These are phyloP conservation scores for Eucalyptus cloeziana DNA, from an alignment of 345 rosid species.

Conservation along the genomic window DNA sequence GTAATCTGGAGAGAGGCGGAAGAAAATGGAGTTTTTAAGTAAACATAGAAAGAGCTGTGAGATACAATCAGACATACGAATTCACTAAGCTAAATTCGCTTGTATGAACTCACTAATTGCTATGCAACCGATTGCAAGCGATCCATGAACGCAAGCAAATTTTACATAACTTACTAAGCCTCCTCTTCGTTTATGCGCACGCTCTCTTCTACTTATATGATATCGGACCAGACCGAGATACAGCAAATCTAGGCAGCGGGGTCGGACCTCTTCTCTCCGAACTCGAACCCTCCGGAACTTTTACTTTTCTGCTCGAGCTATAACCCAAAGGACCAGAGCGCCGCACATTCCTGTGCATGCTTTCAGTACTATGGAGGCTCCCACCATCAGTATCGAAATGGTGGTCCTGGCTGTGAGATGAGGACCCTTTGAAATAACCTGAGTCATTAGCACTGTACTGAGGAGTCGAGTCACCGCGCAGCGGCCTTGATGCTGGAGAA, in stretches of 20 bases:
- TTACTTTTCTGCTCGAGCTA: slow-evolving; percentile 67
- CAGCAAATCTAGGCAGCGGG: slow-evolving; percentile 87
- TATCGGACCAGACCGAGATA: slow-evolving; percentile 93
- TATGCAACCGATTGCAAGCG: background rate
- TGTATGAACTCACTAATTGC: background rate
- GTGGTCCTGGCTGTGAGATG: slow-evolving; percentile 64
- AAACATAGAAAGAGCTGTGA: background rate
- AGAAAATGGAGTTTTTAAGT: background rate
- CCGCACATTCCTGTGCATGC: slow-evolving; percentile 47
- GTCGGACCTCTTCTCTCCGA: slow-evolving; percentile 80
- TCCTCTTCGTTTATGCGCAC: background rate
- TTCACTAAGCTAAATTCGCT: background rate
- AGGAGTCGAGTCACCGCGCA: slow-evolving; percentile 70
- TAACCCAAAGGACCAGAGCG: slow-evolving; percentile 93
- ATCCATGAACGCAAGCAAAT: background rate
- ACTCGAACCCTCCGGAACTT: slow-evolving; percentile 49
- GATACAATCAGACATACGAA: background rate
- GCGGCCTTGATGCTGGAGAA: slow-evolving; percentile 57
- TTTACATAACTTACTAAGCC: background rate
- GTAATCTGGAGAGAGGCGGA: background rate
- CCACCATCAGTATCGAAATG: slow-evolving; percentile 35
- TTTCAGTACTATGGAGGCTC: slow-evolving; percentile 25
- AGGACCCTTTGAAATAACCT: slow-evolving; percentile 67
- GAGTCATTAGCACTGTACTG: slow-evolving; percentile 46
- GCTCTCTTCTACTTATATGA: slow-evolving; percentile 48